Evolutionary conservation across 352 stramenopile species (phyloP), one percentile per base, ranked within the genome.

Genomic region (Hyaloperonospora brassicae): DNA sequence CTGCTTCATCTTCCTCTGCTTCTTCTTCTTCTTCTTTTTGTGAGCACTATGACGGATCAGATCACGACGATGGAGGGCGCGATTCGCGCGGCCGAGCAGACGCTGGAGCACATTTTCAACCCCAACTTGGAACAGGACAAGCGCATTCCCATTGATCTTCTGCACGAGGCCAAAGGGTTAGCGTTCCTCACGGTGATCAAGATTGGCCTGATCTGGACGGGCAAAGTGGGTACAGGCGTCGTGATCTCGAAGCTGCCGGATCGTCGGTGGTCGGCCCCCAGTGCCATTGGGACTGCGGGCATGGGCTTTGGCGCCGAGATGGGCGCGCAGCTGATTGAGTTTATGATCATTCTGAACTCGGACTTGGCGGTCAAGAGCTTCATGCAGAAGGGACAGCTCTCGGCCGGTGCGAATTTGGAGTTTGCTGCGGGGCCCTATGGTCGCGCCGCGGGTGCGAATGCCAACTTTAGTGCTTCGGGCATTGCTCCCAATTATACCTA

Each of bases 221-320:
- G 74, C 52, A 88, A 87, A 57, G 65, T 93, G 25, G 84, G 84
- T 62, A 89, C 81, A 47, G 95, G 95, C 40, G 80, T 98, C 45
- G 87, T 98, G 13, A 82, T 98, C 61, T 82, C 93, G 13, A 92
- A 96, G 57, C 78, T 98, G 9, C 80, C 82, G 2, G 91, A 98
- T 66, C 93, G 94, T 11, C 89, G 86, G 43, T 98, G 95, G 95
- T 98, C 87, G 41, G 92, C 95, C 13, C 95, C 95, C 13, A 97
- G 84, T 22, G 93, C 94, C 6, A 97, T 98, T 60, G 93, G 86
- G 43, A 91, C 93, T 25, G 77, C 81, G 23, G 92, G 92, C 43
- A 89, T 97, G 72, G 88, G 85, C 56, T 81, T 87, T 61, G 84
- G 84, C 38, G 72, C 77, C 36, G 79, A 94, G 64, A 59, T 86